Evolutionary conservation across 2,329 filamentous ascomycete species (phyloP), one percentile per base, ranked within the genome.

Genomic region (Alternaria brassicicola): DNA sequence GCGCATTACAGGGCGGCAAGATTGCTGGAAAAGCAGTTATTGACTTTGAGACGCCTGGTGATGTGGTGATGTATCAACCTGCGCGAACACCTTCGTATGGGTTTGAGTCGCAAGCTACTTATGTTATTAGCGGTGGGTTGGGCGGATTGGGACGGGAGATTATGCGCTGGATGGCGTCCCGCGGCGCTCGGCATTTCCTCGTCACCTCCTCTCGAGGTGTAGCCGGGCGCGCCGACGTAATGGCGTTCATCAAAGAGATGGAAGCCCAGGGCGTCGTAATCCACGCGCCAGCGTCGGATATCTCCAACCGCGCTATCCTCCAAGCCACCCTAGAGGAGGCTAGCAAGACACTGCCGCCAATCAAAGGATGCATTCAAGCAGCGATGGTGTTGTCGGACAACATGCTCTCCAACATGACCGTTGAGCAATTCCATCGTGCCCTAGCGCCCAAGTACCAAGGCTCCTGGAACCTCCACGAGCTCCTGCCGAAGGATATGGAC

Each of bases 11-110:
- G 61, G 31, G 39, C 13, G 75, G 77, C 0, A 73, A 71, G 15
- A 75, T 77, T 48, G 73, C 72, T 5, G 78, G 79, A 6, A 81
- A 81, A 62, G 63, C 79, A 0, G 74, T 80, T n/a, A 63, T 80
- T 10, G 59, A 67, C 10, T 52, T 49, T 28, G 59, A 54, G 47
- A 59, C 28, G 55, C 38, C 28, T 33, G 52, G 25, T 48, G 61
- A 79, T 23, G 39, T 45, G 25, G 43, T 49, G 3, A n/a, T 58
- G 17, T 65, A 59, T 35, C 43, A 51, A 15, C 33, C 52, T 6
- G 47, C 42, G 5, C 25, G 31, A 23, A 47, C 23, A 10, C 36
- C 57, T 12, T 52, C 64, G 15, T 57, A 53, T 31, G 21, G 12
- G 3, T 57, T 57, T 15, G 28, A 49, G 23, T 50, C 23, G 17